A percentile compares a stretch with the other conserved stretches of the same genome.
Evolutionary conservation across 768 basidiomycete genomes (phyloP).

Genomic region (Suillus tomentosus): DNA sequence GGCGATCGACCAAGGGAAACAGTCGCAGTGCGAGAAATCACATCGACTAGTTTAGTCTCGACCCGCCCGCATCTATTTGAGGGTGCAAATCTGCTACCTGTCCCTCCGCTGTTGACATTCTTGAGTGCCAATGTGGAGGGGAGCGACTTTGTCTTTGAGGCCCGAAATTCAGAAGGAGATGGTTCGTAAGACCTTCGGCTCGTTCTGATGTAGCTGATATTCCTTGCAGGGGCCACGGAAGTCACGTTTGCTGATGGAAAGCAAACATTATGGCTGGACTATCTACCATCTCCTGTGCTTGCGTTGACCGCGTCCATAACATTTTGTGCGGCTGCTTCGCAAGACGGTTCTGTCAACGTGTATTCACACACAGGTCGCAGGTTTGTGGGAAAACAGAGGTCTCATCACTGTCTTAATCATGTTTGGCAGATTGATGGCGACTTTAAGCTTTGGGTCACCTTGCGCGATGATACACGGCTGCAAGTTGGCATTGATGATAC

Average conservation of each 20-base stretch:
- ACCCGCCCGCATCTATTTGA: conserved; percentile 25
- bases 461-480: conserved; percentile 69
- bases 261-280: conserved; percentile 89
- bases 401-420: not conserved
- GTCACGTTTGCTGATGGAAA: conserved; percentile 64
- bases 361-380: conserved; percentile 85
- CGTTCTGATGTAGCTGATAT: not conserved
- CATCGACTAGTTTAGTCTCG: conserved; percentile 19
- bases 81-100: conserved; percentile 33
- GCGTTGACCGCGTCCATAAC: conserved; percentile 58
- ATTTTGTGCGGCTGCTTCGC: conserved; percentile 77
- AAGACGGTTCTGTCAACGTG: conserved; percentile 79
- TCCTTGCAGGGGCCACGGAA: conserved; percentile 58
- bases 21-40: conserved; percentile 58
- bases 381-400: conserved; percentile 42
- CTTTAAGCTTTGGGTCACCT: conserved; percentile 69
- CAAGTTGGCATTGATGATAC: conserved; percentile 63
- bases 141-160: conserved; percentile 72
- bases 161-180: conserved; percentile 68
- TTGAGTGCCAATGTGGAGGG: conserved; percentile 64
- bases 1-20: conserved; percentile 59
- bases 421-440: conserved; percentile 67
- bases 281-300: conserved; percentile 73
- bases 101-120: conserved; percentile 62
- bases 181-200: conserved; percentile 40